Evolutionary conservation across 352 stramenopile genomes (phyloP), one percentile per base, ranked within the genome.

Genomic region (Phytophthora crassamura): DNA sequence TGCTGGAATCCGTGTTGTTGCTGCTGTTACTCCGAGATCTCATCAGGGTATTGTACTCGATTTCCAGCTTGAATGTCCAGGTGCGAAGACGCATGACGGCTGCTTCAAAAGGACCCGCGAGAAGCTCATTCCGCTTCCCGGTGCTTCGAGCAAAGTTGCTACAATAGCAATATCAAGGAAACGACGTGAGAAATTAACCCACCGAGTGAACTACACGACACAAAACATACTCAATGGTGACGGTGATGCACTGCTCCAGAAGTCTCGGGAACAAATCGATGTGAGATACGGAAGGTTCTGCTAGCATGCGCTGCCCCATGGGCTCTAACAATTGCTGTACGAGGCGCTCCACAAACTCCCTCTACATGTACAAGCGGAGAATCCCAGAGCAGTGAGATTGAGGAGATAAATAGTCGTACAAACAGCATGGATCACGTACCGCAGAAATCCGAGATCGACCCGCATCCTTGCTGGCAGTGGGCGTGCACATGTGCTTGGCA

Each of bases 221-320:
- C 25, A 3, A 11, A 7, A 79, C 77, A 45, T 64, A 89, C 82
- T 88, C 69, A 46, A 89, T 84, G 0, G 50, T 60, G n/a, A 85
- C 74, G 30, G 47, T 72, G 48, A 89, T 84, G 50, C 82, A 87
- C 43, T 78, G 74, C 42, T 90, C 82, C 28, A 89, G 36, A 7
- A 90, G n/a, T 25, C 60, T 57, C 11, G 82, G 82, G 18, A 84
- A 72, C 33, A 90, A 58, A 34, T 88, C 81, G 32, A 56, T 49
- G 9, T 72, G 67, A 5, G 80, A 84, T 15, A 48, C 28, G 5
- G 80, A 86, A n/a, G 78, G 78, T 10, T 72, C 48, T 25, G 53
- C 60, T 30, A 85, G n/a, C 28, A 80, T 69, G 16, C 76, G 74
- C 25, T 79, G 64, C 25, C 67, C 74, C 15, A 90, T 63, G 7